phyloP scores from a whole-genome alignment of 179 eudicot species.

The Carnegiea gigantea region DNA sequence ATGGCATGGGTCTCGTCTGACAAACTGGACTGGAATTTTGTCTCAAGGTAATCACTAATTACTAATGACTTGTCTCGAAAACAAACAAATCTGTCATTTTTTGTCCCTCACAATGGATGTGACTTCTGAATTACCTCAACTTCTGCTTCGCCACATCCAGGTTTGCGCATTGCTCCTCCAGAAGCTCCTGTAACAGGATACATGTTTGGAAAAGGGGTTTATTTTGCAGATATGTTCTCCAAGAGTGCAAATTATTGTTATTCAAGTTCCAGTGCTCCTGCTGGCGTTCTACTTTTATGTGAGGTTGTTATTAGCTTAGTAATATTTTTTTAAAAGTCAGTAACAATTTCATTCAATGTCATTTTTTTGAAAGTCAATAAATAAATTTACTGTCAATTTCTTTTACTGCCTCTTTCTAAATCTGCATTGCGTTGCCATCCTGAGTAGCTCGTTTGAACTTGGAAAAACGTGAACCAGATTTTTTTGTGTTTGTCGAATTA shows the following conservation, averaged over 20 bases:
- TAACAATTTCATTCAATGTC: neutral
- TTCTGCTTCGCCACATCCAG: constrained; percentile 34
- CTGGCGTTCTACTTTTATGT: constrained; percentile 91
- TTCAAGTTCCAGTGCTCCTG: constrained; percentile 45
- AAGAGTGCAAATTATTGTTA: constrained; percentile 97
- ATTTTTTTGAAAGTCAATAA: neutral
- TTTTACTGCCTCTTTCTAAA: neutral
- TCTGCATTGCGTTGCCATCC: neutral
- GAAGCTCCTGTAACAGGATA: constrained; percentile 98
- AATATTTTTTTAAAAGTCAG: neutral
- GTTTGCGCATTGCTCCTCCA: constrained; percentile 97
- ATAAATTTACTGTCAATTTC: no score
- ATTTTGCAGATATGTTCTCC: constrained; percentile 99
- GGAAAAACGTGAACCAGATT: neutral
- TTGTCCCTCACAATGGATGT: neutral
- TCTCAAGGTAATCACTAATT: constrained; percentile 72
- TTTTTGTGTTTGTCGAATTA: neutral
- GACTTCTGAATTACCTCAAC: neutral
- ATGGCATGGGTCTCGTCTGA: constrained; percentile 99
- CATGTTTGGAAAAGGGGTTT: constrained; percentile 99
- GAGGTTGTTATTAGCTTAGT: constrained; percentile 49
- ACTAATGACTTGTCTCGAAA: neutral
- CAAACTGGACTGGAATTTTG: constrained; percentile 96
- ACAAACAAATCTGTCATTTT: neutral
- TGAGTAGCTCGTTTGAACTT: neutral